Conservation (phyloP, 495 filamentous ascomycete genomes). For the Penicillium daleae region DNA sequence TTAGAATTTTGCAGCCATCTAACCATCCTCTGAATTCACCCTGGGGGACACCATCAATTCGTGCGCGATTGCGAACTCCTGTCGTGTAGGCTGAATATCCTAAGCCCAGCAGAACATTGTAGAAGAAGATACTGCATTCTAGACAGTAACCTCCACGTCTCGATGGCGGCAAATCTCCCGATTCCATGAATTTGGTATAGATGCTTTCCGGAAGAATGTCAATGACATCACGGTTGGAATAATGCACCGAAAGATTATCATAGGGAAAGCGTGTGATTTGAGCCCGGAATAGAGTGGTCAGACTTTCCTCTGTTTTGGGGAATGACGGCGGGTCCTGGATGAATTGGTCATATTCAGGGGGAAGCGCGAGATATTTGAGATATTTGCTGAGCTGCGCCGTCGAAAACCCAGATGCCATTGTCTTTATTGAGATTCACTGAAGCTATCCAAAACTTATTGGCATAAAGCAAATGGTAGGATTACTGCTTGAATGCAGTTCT, state of each 20-base stretch:
- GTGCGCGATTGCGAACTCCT: slow-evolving; percentile 47
- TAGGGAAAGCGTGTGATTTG: slow-evolving; percentile 69
- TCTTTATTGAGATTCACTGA: background rate
- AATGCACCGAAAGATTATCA: slow-evolving; percentile 66
- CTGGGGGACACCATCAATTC: slow-evolving; percentile 33
- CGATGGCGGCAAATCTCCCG: slow-evolving; percentile 26
- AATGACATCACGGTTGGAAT: slow-evolving; percentile 54
- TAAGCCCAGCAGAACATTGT: slow-evolving; percentile 61
- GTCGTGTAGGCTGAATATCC: slow-evolving; percentile 61
- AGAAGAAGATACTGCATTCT: slow-evolving; percentile 72
- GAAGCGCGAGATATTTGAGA: slow-evolving; percentile 28
- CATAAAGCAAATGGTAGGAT: background rate
- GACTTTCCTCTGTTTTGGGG: slow-evolving; percentile 29
- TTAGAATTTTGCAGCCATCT: background rate
- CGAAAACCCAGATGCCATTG: slow-evolving; percentile 26
- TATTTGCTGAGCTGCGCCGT: slow-evolving; percentile 28
- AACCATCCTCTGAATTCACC: slow-evolving; percentile 50
- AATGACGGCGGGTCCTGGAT: slow-evolving; percentile 23
- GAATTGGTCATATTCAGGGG: slow-evolving; percentile 24
- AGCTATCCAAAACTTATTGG: background rate
- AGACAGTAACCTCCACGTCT: slow-evolving; percentile 79
- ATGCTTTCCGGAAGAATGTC: slow-evolving; percentile 60
- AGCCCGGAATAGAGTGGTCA: slow-evolving; percentile 35
- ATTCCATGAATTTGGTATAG: slow-evolving; percentile 64
- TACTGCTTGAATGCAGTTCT: background rate